A percentile compares a stretch with the other conserved stretches of the same genome.
These are phyloP conservation scores for Xanthoceras sorbifolium DNA, from an alignment of 345 rosid species.

Conservation along the genomic window DNA sequence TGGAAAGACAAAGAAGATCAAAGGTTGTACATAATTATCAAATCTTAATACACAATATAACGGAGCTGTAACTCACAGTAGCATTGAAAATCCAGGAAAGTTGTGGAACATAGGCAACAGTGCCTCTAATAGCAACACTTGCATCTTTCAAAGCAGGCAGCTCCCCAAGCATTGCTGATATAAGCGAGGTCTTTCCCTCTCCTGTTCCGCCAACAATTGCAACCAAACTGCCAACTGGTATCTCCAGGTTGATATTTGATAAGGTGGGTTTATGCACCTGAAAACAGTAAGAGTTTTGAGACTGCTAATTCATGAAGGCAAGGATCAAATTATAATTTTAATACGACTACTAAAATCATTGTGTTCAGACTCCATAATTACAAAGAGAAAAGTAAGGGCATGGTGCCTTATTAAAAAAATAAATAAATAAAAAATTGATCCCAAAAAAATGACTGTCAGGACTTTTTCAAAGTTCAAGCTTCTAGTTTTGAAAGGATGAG, in stretches of 20 bases:
- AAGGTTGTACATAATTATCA: background rate
- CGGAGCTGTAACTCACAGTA: constrained; percentile 55
- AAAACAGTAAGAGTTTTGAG: constrained; percentile 11
- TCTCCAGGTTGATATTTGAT: constrained; percentile 71
- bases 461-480: too few relatives aligned
- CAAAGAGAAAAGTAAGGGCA: background rate
- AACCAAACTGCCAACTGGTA: constrained; percentile 76
- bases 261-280: constrained; percentile 71
- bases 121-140: constrained; percentile 67
- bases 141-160: constrained; percentile 60
- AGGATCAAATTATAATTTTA: constrained; percentile 12
- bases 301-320: background rate
- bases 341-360: background rate
- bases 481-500: too few relatives aligned
- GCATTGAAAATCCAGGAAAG: constrained; percentile 99
- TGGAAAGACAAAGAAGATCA: constrained; percentile 9
- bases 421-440: too few relatives aligned
- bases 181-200: constrained; percentile 94
- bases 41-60: constrained; percentile 1
- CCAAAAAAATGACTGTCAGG: too few relatives aligned
- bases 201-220: constrained; percentile 97
- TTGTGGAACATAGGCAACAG: constrained; percentile 95
- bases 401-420: too few relatives aligned
- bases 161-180: constrained; percentile 97
- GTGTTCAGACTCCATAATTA: background rate